Conservation (phyloP, 805 yeast species). For the Candida vaughaniae region DNA sequence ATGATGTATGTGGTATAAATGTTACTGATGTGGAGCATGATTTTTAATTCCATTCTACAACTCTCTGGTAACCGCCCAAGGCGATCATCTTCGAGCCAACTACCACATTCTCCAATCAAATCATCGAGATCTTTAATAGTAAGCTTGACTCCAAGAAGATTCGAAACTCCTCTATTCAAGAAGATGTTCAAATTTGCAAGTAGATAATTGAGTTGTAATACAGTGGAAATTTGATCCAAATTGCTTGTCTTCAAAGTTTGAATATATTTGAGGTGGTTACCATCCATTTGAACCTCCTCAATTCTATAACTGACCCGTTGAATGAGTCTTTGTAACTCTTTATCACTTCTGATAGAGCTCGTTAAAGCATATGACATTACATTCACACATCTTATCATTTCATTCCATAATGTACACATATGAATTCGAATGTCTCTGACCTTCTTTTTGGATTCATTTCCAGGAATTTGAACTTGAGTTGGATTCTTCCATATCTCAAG, state of each 20-base stretch:
- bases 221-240: conserved; percentile 17
- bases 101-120: conserved; percentile 22
- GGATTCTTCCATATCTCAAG: conserved; percentile 38
- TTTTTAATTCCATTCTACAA: conserved; percentile 18
- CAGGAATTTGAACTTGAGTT: conserved; percentile 19
- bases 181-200: conserved; percentile 25
- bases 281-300: conserved; percentile 20
- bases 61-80: conserved; percentile 14
- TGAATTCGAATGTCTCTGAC: conserved; percentile 25
- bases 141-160: conserved; percentile 18
- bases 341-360: neutral
- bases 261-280: conserved; percentile 23
- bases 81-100: conserved; percentile 23
- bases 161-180: conserved; percentile 21
- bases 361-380: conserved; percentile 8
- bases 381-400: conserved; percentile 32
- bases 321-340: conserved; percentile 7
- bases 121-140: conserved; percentile 20
- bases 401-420: conserved; percentile 34
- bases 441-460: conserved; percentile 16
- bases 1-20: conserved; percentile 27
- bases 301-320: conserved; percentile 5
- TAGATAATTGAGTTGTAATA: conserved; percentile 26
- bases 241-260: conserved; percentile 14
- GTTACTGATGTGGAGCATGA: conserved; percentile 27